Evolutionary conservation across 2,329 filamentous ascomycete species (phyloP).

Genomic region (Penicillium corylophilum): DNA sequence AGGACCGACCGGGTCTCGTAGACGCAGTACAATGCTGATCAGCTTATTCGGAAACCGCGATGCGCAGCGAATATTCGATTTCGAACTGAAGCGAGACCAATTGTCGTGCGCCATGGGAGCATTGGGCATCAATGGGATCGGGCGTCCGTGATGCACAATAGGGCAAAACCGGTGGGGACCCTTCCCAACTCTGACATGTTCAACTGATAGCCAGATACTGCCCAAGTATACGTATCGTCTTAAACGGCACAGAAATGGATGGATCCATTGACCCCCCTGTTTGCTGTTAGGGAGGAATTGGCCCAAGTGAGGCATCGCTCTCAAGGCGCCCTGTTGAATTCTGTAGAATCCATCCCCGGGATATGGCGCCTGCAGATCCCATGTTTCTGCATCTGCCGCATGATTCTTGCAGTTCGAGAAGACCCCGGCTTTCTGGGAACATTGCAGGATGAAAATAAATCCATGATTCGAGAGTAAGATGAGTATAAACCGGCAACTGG

Average conservation of each 20-base stretch:
- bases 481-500: background rate
- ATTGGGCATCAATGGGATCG: slow-evolving; percentile 28
- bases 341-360: background rate
- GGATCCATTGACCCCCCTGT: slow-evolving; percentile 2
- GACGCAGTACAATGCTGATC: slow-evolving; percentile 11
- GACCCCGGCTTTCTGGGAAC: background rate
- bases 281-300: background rate
- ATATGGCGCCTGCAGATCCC: background rate
- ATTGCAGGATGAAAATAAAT: background rate
- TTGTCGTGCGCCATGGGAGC: slow-evolving; percentile 20
- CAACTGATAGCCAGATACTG: slow-evolving; percentile 16
- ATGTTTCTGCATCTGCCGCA: background rate
- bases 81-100: slow-evolving; percentile 22
- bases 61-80: slow-evolving; percentile 21
- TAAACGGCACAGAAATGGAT: slow-evolving; percentile 4
- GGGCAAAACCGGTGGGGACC: slow-evolving; percentile 13
- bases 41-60: slow-evolving; percentile 10
- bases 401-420: background rate
- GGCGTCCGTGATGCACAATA: slow-evolving; percentile 16
- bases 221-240: background rate
- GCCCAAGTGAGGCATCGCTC: background rate
- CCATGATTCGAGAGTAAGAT: background rate
- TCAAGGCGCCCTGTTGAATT: background rate
- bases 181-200: slow-evolving; percentile 24
- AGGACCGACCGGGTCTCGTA: slow-evolving; percentile 15